A percentile compares a stretch with the other conserved stretches of the same genome.
Conservation (phyloP, 352 stramenopile genomes). For the Pythium rishiriense region DNA sequence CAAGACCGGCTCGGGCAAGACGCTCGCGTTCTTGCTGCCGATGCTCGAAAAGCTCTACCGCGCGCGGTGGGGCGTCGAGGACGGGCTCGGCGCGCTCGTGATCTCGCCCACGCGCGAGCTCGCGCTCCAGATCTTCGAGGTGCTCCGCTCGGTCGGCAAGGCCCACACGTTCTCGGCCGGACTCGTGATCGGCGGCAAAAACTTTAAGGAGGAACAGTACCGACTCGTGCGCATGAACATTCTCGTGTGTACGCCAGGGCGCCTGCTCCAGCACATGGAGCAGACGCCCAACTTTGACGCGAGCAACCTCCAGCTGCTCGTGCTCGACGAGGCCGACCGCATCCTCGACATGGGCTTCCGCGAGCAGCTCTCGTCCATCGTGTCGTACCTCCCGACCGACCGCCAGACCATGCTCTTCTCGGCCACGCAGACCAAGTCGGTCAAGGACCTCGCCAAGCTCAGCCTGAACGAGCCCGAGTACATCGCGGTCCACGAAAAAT, state of each 20-base stretch:
- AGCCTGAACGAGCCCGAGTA: conserved; percentile 96
- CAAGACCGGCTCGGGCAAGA: conserved; percentile 95
- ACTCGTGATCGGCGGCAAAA: conserved; percentile 97
- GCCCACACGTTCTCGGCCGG: conserved; percentile 96
- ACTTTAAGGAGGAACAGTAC: conserved; percentile 93
- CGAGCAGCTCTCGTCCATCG: conserved; percentile 96
- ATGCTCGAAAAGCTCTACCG: conserved; percentile 91
- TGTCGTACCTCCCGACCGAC: conserved; percentile 92
- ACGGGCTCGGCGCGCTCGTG: conserved; percentile 96
- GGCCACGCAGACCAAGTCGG: conserved; percentile 96
- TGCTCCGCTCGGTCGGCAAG: conserved; percentile 95
- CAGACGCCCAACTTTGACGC: conserved; percentile 97
- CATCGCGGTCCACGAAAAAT: conserved; percentile 95
- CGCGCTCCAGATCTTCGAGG: conserved; percentile 99
- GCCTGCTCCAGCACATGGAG: conserved; percentile 98
- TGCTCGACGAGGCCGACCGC: conserved; percentile 99
- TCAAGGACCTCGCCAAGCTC: conserved; percentile 96
- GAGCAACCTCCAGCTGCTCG: conserved; percentile 93
- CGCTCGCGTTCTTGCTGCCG: conserved; percentile 89
- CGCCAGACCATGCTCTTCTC: conserved; percentile 98
- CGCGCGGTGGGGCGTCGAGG: conserved; percentile 83
- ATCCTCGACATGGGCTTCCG: conserved; percentile 99
- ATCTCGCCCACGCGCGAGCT: conserved; percentile 98
- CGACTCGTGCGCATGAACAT: conserved; percentile 96
- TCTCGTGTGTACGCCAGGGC: conserved; percentile 96